Base-by-base conservation (phyloP, 2,329 filamentous ascomycete species). In the Magnaporthiopsis poae region DNA sequence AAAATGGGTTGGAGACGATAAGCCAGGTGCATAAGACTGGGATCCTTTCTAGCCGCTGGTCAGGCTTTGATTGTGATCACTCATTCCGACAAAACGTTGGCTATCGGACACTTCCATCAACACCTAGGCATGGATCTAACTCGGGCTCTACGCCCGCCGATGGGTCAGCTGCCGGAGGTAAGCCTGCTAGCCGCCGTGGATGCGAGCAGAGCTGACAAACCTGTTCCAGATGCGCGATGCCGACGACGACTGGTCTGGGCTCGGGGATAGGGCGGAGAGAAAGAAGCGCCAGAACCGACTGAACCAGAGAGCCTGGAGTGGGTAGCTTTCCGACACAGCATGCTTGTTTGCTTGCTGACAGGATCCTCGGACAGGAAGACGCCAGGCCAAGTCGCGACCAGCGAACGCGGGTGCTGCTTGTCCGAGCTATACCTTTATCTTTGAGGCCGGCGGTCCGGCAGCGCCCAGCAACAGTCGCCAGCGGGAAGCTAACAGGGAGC, bases 271-370 rank as follows among this genome's bases (percentile, higher is more conserved):
- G 29, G 67, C 67, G 27, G 69, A 70, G 68, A 62, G 68, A 59
- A 64, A 68, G 25, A 66, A 63, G 59, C 29, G 66, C 12, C 69
- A 70, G 64, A 69, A 69, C 65, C 61, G 69, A n/a, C 29, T 67
- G 29, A 65, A 68, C 64, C 69, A 69, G 27, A 59, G 67, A 29
- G 67, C 67, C 3, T 68, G 66, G 67, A 67, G 69, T 69, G 61
- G 52, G 68, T 68, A 52, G 2, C 60, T 31, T 33, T 21, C 27
- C 60, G 25, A 4, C 12, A 12, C 35, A 2, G 35, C 31, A 21
- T 21, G 7, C 39, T 56, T 18, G 46, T 3, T 25, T 21, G 46
- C 46, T 36, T 56, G 46, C 46, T 56, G 9, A 56, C 18, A 25
- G 21, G 18, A 56, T 9, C 5, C 46, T 11, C 7, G 21, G 2